Base-by-base conservation (phyloP, 2,329 filamentous ascomycete genomes). In the Monilinia aucupariae region DNA sequence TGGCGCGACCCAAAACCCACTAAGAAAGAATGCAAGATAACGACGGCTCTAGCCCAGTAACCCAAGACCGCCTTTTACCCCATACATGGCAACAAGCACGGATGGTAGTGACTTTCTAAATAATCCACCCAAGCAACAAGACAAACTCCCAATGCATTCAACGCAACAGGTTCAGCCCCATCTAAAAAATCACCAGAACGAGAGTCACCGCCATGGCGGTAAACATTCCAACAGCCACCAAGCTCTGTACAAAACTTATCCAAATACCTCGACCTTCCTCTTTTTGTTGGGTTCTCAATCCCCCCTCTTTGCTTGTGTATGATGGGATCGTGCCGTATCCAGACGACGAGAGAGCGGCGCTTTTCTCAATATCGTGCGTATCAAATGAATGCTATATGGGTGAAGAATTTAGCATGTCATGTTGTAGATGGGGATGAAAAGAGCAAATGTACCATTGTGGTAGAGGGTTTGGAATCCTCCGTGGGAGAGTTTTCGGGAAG, bases 191-290 rank as follows among this genome's bases (percentile, higher is more conserved):
- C 2, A 55, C 59, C 32, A 62, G 15, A 48, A 56, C 41, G 13
- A 62, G 17, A 45, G 34, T 48, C 15, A 56, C 51, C 9, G 39
- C 59, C 51, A 62, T 62, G 27, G 32, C 41, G 22, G 59, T 62
- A 17, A 62, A 56, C 30, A 62, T 34, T 6, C 59, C 41, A n/a
- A 62, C 59, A 27, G 59, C 59, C 5, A 62, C 41, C n/a, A 62
- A 20, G 17, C 59, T 62, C 32, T 62, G 59, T 13, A 56, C 30
- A 48, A 62, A 48, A 48, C 43, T 62, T 22, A 56, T 37, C 59
- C 51, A 62, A 45, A 61, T 49, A 7, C 41, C 59, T 43, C 27
- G 59, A 10, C 27, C 30, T 48, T 49, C 39, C 13, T 59, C 39
- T 20, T 59, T 59, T 32, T 27, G 30, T 50, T 25, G 20, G 5